A percentile compares a stretch with the other conserved stretches of the same genome.
These are phyloP conservation scores for Rhizopus stolonifer DNA, from an alignment of 371 early-diverging fungal genomes.

Conservation along the genomic window DNA sequence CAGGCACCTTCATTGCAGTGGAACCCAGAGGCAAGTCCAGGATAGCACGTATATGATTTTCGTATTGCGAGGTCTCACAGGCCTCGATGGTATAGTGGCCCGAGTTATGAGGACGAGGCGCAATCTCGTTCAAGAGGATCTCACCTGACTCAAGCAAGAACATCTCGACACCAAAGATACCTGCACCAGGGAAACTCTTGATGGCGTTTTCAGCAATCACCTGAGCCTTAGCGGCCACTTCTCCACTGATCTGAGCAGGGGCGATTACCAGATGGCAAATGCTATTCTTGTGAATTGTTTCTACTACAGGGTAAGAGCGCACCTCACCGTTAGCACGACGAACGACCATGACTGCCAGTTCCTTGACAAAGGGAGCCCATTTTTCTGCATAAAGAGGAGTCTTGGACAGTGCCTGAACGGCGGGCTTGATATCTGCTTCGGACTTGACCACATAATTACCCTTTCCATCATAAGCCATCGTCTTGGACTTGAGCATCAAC, in stretches of 20 bases:
- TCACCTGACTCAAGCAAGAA: conserved; percentile 84
- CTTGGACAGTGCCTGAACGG: conserved; percentile 53
- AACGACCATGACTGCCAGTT: conserved; percentile 96
- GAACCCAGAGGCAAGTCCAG: conserved; percentile 92
- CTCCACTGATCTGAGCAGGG: conserved; percentile 91
- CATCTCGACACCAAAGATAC: conserved; percentile 97
- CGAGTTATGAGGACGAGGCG: conserved; percentile 97
- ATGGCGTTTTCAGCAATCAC: conserved; percentile 85
- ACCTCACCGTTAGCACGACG: conserved; percentile 77
- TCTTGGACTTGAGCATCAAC: conserved; percentile 91
- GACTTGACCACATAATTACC: conserved; percentile 86
- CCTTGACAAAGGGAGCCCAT: conserved; percentile 90
- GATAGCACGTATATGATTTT: conserved; percentile 95
- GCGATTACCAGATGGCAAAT: conserved; percentile 93
- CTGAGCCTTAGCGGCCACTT: conserved; percentile 67
- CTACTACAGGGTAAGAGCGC: conserved; percentile 88
- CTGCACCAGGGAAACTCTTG: conserved; percentile 77
- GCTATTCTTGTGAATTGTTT: conserved; percentile 93
- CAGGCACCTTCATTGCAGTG: conserved; percentile 85
- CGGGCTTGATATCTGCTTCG: conserved; percentile 62
- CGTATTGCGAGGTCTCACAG: conserved; percentile 94
- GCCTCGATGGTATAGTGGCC: conserved; percentile 98
- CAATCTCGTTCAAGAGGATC: conserved; percentile 93
- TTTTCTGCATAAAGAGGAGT: conserved; percentile 86
- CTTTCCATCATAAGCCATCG: conserved; percentile 93